Evolutionary conservation across 2,329 filamentous ascomycete genomes (phyloP).

Genomic region (Trichoderma sp.): DNA sequence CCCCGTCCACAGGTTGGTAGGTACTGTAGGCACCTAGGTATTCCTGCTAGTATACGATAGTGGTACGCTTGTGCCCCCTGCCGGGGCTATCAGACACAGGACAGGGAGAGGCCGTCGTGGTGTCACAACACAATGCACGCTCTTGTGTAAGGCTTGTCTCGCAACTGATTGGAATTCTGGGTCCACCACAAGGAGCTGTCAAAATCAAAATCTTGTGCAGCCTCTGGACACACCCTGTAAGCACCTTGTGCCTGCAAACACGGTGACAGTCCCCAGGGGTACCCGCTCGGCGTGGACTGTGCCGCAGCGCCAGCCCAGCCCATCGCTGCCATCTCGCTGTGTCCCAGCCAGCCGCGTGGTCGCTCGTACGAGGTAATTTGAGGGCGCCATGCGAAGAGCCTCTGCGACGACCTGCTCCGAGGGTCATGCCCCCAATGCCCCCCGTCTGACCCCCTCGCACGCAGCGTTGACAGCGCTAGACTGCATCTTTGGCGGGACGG

Average conservation of each 20-base stretch:
- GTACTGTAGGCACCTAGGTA: background rate
- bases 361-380: conserved; percentile 23
- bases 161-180: conserved; percentile 10
- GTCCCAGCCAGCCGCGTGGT: background rate
- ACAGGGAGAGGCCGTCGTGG: conserved; percentile 14
- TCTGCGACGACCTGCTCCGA: conserved; percentile 6
- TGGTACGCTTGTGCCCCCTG: conserved; percentile 9
- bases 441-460: background rate
- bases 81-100: conserved; percentile 19
- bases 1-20: conserved; percentile 8
- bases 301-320: background rate
- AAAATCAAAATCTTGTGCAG: conserved; percentile 26
- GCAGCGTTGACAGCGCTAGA: conserved; percentile 21
- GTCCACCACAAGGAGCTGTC: conserved; percentile 25
- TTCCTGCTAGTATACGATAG: conserved; percentile 12
- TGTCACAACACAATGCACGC: conserved; percentile 17
- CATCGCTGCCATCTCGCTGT: background rate
- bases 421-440: background rate
- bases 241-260: conserved; percentile 18
- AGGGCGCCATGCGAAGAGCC: conserved; percentile 8
- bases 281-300: background rate
- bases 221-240: conserved; percentile 17
- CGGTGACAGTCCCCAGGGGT: background rate
- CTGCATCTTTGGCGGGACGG: conserved; percentile 20
- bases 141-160: conserved; percentile 13